Base-by-base conservation (phyloP, 805 yeast species). In the Grigorovia transvaalensis region DNA sequence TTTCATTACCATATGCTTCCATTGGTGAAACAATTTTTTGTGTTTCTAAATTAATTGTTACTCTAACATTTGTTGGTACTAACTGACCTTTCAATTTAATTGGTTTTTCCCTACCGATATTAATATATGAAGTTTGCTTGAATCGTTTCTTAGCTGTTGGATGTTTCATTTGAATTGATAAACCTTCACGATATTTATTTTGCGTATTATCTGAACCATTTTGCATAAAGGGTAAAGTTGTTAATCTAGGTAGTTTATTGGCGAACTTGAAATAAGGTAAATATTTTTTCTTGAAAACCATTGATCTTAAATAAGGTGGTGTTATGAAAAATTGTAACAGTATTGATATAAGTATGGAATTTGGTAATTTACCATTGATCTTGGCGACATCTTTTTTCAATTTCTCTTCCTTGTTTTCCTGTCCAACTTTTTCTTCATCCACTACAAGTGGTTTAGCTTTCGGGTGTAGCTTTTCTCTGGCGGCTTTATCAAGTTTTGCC, bases 321-420 rank as follows among this genome's bases (percentile, higher is more conserved):
- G 96, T 88, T 15, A 88, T 80, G 61, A 87, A 87, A 63, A 72
- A 88, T 63, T 88, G 95, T 52, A 89, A 69, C 43, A 89, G 71
- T 1, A 82, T 72, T 1, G 91, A 89, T 51, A 88, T 74, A 8
- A 82, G 61, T 62, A 82, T 66, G 0, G 82, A 69, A 71, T 53
- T 71, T 48, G 66, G 54, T 61, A 44, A 43, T 58, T 35, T 41
- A 19, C 38, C 48, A 46, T 46, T 40, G 11, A 33, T 33, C 15
- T 33, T 33, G 41, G 53, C 35, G 29, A 17, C 27, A 17, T 40
- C 45, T 45, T 11, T 33, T 33, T 33, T 33, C 11, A 13, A 33
- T 8, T 33, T 33, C 11, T 5, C 38, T 11, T 33, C 50, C 8
- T 52, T 55, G 2, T 42, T 46, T 40, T 55, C 51, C 18, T 54